Evolutionary conservation across 495 filamentous ascomycete genomes (phyloP), one percentile per base, ranked within the genome.

Genomic region (Penicillium odoratum): DNA sequence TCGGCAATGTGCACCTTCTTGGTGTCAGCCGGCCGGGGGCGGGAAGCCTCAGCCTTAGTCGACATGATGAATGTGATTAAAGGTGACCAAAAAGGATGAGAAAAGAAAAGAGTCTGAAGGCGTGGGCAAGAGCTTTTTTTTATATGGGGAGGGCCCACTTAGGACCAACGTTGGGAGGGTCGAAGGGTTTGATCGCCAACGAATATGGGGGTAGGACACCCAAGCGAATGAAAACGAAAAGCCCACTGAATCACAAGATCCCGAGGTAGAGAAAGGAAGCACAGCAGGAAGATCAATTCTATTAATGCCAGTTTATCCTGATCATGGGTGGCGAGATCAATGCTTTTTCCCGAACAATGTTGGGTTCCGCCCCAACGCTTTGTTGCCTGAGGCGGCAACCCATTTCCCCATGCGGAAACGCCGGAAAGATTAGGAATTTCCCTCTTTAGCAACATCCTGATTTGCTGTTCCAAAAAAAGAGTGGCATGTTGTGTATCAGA

Each of bases 1-100:
- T 83, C 81, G 51, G 81, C 78, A 53, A 83, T 82, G 63, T 83
- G 81, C 55, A 81, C 74, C 68, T 82, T 82, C 51, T 80, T 82
- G 52, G 77, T 73, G 57, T 82, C 76, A 42, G 61, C 58, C 47
- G 65, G 72, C 65, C 74, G 67, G 42, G 74, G 63, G 65, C 72
- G 68, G 56, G 61, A 45, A 28, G 65, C 53, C 60, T 75, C 73
- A 57, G 65, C 47, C 65, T 72, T 74, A 56, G 72, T 66, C 60
- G 74, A 74, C 74, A 78, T 78, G 69, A 48, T 69, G 70, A 18
- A 46, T 43, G 7, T 54, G 47, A 46, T 46, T 26, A 50, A 49
- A 47, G 45, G 44, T 36, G 48, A 53, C 43, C 44, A 53, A 51
- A 44, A 36, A 38, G 28, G 36, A 44, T 54, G 60, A 48, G 21